Evolutionary conservation across 2,329 filamentous ascomycete genomes (phyloP).

Genomic region (Ophiostoma tasmaniense): DNA sequence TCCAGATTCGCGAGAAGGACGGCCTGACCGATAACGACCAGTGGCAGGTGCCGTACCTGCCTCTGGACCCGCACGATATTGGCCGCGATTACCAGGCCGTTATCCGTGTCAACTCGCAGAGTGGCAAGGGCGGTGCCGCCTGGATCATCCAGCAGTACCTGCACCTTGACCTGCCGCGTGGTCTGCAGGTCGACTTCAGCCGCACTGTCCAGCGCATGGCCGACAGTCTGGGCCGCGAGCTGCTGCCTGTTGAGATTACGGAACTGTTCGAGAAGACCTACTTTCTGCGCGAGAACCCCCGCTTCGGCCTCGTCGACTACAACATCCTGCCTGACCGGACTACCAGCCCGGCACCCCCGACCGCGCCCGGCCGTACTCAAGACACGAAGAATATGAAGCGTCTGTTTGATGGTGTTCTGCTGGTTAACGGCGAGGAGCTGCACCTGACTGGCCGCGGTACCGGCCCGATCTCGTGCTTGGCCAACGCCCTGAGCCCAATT

Average conservation of each 20-base stretch:
- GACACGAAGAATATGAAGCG: constrained; percentile 72
- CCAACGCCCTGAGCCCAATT: constrained; percentile 67
- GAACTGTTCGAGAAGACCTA: constrained; percentile 84
- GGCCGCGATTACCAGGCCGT: constrained; percentile 96
- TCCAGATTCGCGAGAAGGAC: constrained; percentile 58
- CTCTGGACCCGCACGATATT: constrained; percentile 86
- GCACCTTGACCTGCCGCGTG: constrained; percentile 84
- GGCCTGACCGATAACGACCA: constrained; percentile 52
- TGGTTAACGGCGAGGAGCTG: constrained; percentile 73
- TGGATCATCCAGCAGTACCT: constrained; percentile 89
- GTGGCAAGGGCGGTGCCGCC: constrained; percentile 86
- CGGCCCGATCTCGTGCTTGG: constrained; percentile 82
- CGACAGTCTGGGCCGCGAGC: constrained; percentile 73
- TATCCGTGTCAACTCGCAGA: constrained; percentile 95
- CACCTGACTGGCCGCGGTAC: constrained; percentile 73
- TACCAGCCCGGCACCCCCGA: constrained; percentile 58
- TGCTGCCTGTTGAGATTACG: constrained; percentile 75
- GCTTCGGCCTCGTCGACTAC: constrained; percentile 85
- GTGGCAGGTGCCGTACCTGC: constrained; percentile 87
- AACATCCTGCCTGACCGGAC: constrained; percentile 80
- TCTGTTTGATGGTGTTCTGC: constrained; percentile 75
- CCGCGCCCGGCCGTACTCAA: constrained; percentile 57
- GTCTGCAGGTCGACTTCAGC: constrained; percentile 85
- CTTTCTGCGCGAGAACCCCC: constrained; percentile 71
- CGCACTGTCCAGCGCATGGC: constrained; percentile 75